These are phyloP conservation scores for Zopfochytrium polystomum DNA, from an alignment of 371 early-diverging fungal species.

Conservation along the genomic window DNA sequence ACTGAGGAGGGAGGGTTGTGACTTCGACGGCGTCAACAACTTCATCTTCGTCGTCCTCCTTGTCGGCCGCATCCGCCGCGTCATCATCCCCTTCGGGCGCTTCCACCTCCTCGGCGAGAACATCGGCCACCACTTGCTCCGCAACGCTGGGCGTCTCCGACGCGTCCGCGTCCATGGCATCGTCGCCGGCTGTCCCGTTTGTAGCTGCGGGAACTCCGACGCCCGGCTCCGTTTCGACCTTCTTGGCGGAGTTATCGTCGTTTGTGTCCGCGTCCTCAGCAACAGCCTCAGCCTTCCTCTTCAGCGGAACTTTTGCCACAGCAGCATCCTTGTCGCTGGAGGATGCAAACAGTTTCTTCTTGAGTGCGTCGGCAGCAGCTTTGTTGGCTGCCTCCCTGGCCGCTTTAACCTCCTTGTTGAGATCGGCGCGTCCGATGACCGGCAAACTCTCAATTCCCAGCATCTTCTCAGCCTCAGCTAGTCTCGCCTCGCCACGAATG, in stretches of 20 bases:
- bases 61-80: slow-evolving; percentile 5
- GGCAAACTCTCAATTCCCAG: no score
- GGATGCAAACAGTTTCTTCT: no score
- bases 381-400: background rate
- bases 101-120: slow-evolving; percentile 3
- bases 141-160: background rate
- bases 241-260: slow-evolving; percentile 14
- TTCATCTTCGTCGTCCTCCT: slow-evolving; percentile 19
- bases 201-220: no score
- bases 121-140: slow-evolving; percentile 4
- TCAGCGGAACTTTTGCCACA: slow-evolving; percentile 27
- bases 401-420: background rate
- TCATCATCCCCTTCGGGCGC: slow-evolving; percentile 8
- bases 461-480: slow-evolving; percentile 38
- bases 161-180: background rate
- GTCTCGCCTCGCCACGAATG: slow-evolving; percentile 57
- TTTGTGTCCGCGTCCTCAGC: slow-evolving; percentile 8
- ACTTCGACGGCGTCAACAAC: background rate
- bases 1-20: background rate
- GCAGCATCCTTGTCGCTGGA: slow-evolving; percentile 32
- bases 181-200: background rate
- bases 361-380: slow-evolving; percentile 1
- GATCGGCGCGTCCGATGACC: no score
- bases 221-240: slow-evolving; percentile 1
- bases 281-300: slow-evolving; percentile 1